phyloP scores from a whole-genome alignment of 139 green algal species.

The Pleodorina starrii region DNA sequence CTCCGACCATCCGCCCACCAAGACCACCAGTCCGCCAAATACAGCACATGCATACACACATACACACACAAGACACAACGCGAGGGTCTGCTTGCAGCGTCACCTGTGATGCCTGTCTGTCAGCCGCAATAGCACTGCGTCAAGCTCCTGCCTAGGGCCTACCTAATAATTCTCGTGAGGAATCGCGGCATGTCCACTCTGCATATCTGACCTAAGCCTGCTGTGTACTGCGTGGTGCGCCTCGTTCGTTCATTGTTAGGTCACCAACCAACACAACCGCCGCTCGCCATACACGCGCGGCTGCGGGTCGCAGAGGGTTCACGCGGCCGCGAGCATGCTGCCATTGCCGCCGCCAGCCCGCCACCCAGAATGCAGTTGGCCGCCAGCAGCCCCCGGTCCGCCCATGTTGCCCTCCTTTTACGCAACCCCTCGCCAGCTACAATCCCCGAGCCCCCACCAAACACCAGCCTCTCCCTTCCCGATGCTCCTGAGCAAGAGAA shows the following conservation, averaged over 20 bases:
- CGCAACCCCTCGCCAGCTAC: too few species aligned
- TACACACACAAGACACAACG: not conserved
- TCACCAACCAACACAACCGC: not conserved
- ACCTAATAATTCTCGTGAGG: not conserved
- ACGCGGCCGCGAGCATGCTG: not conserved
- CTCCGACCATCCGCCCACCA: too few species aligned
- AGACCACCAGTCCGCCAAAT: too few species aligned
- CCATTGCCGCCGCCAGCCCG: not conserved
- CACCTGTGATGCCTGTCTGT: too few species aligned
- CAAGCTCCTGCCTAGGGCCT: not conserved
- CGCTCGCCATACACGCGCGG: too few species aligned
- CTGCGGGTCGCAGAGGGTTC: not conserved
- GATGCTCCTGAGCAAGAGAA: too few species aligned
- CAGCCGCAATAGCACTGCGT: not conserved
- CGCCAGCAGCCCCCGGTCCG: not conserved
- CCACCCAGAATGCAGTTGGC: not conserved
- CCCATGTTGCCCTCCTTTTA: not conserved
- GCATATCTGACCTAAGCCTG: not conserved
- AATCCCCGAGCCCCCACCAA: too few species aligned
- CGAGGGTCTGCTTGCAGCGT: not conserved
- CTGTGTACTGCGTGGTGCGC: not conserved
- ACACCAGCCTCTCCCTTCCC: too few species aligned
- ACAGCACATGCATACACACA: not conserved
- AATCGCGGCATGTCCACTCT: not conserved
- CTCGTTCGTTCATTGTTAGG: conserved; percentile 2